These are phyloP conservation scores for Biscogniauxia marginata DNA, from an alignment of 2,329 filamentous ascomycete genomes.

Conservation along the genomic window DNA sequence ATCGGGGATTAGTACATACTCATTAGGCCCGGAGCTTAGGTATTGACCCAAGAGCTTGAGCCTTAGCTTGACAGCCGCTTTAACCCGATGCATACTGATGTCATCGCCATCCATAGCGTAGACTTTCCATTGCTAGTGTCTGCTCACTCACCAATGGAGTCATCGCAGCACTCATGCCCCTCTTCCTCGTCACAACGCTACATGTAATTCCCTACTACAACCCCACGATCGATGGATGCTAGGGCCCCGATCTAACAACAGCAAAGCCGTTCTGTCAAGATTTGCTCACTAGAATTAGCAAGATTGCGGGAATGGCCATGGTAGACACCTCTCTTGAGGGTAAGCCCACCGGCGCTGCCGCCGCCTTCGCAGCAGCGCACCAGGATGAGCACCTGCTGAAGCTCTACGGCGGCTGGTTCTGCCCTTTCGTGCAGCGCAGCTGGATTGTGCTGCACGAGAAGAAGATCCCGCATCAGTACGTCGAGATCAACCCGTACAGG, in stretches of 20 bases:
- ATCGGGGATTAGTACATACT: no score
- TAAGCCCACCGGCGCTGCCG: conserved; percentile 49
- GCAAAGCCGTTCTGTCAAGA: no score
- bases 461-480: conserved; percentile 69
- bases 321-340: conserved; percentile 50
- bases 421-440: conserved; percentile 65
- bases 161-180: no score
- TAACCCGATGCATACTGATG: background rate
- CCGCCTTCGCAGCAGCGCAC: conserved; percentile 45
- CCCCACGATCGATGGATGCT: no score
- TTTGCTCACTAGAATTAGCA: no score
- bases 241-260: background rate
- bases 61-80: background rate
- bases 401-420: conserved; percentile 76
- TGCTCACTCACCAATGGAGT: no score
- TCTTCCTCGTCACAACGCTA: no score
- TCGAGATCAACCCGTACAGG: conserved; percentile 76
- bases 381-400: conserved; percentile 52
- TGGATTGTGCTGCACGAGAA: conserved; percentile 77
- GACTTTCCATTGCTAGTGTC: no score
- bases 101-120: background rate
- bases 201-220: no score
- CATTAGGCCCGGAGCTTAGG: no score
- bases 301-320: conserved; percentile 20
- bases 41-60: no score